These are phyloP conservation scores for Paralagenidium karlingii DNA, from an alignment of 352 stramenopile species.

Conservation along the genomic window DNA sequence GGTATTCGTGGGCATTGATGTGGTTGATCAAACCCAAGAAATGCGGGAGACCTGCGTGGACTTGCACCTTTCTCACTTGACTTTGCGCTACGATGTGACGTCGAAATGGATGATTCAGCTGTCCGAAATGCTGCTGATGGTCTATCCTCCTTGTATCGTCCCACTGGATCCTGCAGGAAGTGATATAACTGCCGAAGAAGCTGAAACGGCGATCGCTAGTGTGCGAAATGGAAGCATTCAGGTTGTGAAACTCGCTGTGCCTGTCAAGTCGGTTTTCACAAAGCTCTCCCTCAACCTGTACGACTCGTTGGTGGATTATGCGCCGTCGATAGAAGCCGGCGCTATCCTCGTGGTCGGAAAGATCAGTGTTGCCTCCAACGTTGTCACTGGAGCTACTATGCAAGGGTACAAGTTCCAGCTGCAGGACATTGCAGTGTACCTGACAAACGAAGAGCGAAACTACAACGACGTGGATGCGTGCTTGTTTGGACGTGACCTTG, in stretches of 20 bases:
- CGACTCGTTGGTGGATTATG: constrained; percentile 70
- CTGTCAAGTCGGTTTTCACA: constrained; percentile 75
- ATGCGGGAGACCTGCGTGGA: constrained; percentile 84
- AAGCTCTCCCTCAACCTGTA: constrained; percentile 83
- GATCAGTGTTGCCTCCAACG: constrained; percentile 68
- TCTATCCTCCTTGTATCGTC: constrained; percentile 76
- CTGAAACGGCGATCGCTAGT: constrained; percentile 21
- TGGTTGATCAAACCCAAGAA: constrained; percentile 69
- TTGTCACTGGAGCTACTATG: constrained; percentile 74
- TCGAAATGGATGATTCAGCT: constrained; percentile 76
- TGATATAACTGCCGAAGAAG: constrained; percentile 44
- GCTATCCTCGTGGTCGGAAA: constrained; percentile 61
- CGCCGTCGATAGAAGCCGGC: constrained; percentile 13
- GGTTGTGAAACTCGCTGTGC: constrained; percentile 43
- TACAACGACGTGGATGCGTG: constrained; percentile 65
- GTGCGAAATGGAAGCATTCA: constrained; percentile 22
- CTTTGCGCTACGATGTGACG: constrained; percentile 63
- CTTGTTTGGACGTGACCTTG: constrained; percentile 57
- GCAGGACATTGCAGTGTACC: constrained; percentile 53
- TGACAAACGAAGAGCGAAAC: constrained; percentile 39
- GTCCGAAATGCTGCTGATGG: constrained; percentile 60
- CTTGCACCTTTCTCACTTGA: constrained; percentile 75
- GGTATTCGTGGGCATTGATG: constrained; percentile 69
- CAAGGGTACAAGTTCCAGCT: constrained; percentile 79
- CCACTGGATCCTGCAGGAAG: constrained; percentile 65